A percentile compares a stretch with the other conserved stretches of the same genome.
These are phyloP conservation scores for Rhizodiscina lignyota DNA, from an alignment of 495 filamentous ascomycete species.

Conservation along the genomic window DNA sequence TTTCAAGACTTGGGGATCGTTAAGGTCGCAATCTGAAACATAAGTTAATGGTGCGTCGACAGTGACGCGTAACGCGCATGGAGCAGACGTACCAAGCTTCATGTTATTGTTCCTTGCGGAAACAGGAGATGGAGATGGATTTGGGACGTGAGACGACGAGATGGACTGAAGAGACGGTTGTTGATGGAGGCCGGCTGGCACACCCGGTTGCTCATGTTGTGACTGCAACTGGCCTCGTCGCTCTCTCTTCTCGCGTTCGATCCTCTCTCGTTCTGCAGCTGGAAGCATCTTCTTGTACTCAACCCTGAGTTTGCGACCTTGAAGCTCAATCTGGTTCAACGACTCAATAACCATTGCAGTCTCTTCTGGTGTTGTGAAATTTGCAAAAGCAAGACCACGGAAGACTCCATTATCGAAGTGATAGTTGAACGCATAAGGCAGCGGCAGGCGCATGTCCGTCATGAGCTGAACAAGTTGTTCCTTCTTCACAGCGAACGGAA, in stretches of 20 bases:
- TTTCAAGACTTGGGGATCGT: slow-evolving; percentile 70
- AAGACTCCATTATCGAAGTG: slow-evolving; percentile 99
- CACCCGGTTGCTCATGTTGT: slow-evolving; percentile 56
- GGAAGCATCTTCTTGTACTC: slow-evolving; percentile 99
- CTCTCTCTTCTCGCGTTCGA: slow-evolving; percentile 94
- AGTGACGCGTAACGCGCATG: too few species aligned
- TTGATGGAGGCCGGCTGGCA: slow-evolving; percentile 47
- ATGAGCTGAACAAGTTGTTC: slow-evolving; percentile 84
- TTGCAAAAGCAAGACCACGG: slow-evolving; percentile 89
- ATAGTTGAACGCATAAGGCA: slow-evolving; percentile 98
- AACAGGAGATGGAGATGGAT: slow-evolving; percentile 57
- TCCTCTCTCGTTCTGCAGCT: slow-evolving; percentile 80
- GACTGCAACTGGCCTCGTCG: slow-evolving; percentile 92
- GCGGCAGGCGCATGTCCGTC: slow-evolving; percentile 76
- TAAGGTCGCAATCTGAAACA: slow-evolving; percentile 57
- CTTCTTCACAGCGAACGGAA: slow-evolving; percentile 95
- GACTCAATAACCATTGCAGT: slow-evolving; percentile 78
- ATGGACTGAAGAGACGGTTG: slow-evolving; percentile 76
- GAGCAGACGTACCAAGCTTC: slow-evolving; percentile 44
- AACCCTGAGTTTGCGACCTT: slow-evolving; percentile 83
- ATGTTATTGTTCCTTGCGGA: slow-evolving; percentile 35
- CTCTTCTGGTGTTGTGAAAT: slow-evolving; percentile 91
- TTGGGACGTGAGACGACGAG: slow-evolving; percentile 44
- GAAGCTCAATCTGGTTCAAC: slow-evolving; percentile 88
- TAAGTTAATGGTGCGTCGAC: background rate